These are phyloP conservation scores for Hericium coralloides DNA, from an alignment of 768 basidiomycete species.

Conservation along the genomic window DNA sequence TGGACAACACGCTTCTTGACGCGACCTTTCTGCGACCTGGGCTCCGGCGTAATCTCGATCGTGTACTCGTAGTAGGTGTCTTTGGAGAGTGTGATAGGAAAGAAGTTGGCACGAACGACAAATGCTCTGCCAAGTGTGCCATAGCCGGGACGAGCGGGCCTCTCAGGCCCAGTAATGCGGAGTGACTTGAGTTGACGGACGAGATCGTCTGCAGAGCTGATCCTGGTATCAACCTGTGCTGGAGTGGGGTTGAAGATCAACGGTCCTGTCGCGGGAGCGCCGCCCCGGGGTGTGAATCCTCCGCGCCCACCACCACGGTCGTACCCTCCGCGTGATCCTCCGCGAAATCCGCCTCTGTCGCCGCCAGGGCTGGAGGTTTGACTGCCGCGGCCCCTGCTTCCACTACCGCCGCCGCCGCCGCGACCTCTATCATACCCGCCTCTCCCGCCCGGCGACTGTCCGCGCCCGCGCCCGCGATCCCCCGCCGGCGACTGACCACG, in stretches of 20 bases:
- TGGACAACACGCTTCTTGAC: slow-evolving; percentile 45
- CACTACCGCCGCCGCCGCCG: not conserved
- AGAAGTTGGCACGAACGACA: slow-evolving; percentile 55
- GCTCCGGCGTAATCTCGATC: slow-evolving; percentile 41
- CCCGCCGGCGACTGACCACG: too few relatives aligned
- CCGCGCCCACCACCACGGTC: slow-evolving; percentile 8
- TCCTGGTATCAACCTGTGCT: not conserved
- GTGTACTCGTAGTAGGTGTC: slow-evolving; percentile 46
- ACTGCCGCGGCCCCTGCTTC: not conserved
- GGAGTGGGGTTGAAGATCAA: not conserved
- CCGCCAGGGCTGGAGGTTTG: slow-evolving; percentile 6
- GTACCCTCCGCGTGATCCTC: slow-evolving; percentile 4
- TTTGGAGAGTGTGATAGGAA: slow-evolving; percentile 40
- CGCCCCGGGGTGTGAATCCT: slow-evolving; percentile 3
- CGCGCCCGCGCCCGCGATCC: too few relatives aligned
- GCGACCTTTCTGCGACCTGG: slow-evolving; percentile 29
- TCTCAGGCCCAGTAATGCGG: slow-evolving; percentile 4
- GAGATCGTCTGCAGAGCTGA: not conserved
- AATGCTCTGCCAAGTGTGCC: slow-evolving; percentile 26
- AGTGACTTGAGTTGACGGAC: not conserved
- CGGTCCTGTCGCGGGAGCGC: slow-evolving; percentile 10
- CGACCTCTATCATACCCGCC: not conserved
- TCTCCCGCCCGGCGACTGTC: not conserved
- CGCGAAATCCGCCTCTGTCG: slow-evolving; percentile 9
- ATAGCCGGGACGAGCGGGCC: slow-evolving; percentile 12